A percentile compares a stretch with the other conserved stretches of the same genome.
These are phyloP conservation scores for Trichaptum fuscoviolaceum DNA, from an alignment of 768 basidiomycete genomes.

Conservation along the genomic window DNA sequence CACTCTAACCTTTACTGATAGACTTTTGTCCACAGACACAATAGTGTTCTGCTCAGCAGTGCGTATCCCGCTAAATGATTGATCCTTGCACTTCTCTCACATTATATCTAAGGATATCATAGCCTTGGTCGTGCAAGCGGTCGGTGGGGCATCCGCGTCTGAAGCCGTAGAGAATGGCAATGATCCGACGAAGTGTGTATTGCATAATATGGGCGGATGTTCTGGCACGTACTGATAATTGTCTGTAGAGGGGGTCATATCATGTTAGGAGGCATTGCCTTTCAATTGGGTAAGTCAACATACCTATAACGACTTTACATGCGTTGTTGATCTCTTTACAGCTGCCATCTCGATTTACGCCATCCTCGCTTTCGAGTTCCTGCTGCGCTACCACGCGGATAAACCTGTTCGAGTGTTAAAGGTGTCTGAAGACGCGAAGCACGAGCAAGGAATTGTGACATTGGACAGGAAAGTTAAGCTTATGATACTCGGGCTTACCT, in stretches of 20 bases:
- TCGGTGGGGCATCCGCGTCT: conserved; percentile 24
- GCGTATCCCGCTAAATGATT: background rate
- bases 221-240: background rate
- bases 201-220: conserved; percentile 3
- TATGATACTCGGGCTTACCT: conserved; percentile 20
- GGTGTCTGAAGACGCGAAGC: background rate
- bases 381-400: conserved; percentile 14
- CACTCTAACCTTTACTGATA: background rate
- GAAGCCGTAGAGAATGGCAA: conserved; percentile 9
- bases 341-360: conserved; percentile 24
- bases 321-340: conserved; percentile 2
- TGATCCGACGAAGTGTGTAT: conserved; percentile 4
- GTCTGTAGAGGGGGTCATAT: conserved; percentile 11
- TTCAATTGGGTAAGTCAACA: conserved; percentile 9
- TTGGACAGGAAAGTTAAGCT: conserved; percentile 20
- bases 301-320: background rate
- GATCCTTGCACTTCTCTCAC: conserved; percentile 5
- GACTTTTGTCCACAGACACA: conserved; percentile 2
- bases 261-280: conserved; percentile 13
- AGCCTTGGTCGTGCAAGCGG: conserved; percentile 23
- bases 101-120: conserved; percentile 16
- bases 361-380: conserved; percentile 22
- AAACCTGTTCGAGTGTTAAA: background rate
- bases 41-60: conserved; percentile 15
- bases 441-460: background rate